Percentiles rank a stretch among this genome's conserved stretches.
Evolutionary conservation across 2,329 filamentous ascomycete genomes (phyloP).

Genomic region (Verticillium longisporum): DNA sequence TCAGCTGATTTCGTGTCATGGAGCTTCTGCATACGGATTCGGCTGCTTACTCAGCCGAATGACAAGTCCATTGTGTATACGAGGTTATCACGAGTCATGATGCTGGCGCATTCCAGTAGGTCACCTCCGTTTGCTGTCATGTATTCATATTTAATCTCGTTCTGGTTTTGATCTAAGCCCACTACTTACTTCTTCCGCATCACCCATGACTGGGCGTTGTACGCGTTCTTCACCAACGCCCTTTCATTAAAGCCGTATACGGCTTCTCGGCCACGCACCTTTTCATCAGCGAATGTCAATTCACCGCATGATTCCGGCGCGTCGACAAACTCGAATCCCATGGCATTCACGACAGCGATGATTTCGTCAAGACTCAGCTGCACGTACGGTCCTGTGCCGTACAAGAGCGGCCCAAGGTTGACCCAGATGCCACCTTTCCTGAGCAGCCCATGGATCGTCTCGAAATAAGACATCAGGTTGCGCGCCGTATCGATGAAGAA

Average conservation of each 20-base stretch:
- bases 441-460: constrained; percentile 42
- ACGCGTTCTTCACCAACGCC: constrained; percentile 45
- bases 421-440: constrained; percentile 44
- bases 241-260: constrained; percentile 45
- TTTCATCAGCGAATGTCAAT: constrained; percentile 31
- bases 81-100: background rate
- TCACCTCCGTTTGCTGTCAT: background rate
- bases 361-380: constrained; percentile 50
- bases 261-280: constrained; percentile 37
- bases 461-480: constrained; percentile 47
- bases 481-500: constrained; percentile 57
- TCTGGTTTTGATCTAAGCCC: background rate
- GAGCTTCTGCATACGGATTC: background rate
- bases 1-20: background rate
- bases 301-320: constrained; percentile 31
- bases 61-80: background rate
- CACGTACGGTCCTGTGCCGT: constrained; percentile 46
- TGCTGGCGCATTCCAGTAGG: background rate
- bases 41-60: background rate
- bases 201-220: constrained; percentile 48
- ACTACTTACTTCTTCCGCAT: constrained; percentile 22
- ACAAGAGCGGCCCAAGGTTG: constrained; percentile 49
- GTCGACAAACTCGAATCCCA: constrained; percentile 46
- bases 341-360: constrained; percentile 33
- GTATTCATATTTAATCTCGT: background rate